Base-by-base conservation (phyloP, 345 rosid species). In the Iberis pinnata region DNA sequence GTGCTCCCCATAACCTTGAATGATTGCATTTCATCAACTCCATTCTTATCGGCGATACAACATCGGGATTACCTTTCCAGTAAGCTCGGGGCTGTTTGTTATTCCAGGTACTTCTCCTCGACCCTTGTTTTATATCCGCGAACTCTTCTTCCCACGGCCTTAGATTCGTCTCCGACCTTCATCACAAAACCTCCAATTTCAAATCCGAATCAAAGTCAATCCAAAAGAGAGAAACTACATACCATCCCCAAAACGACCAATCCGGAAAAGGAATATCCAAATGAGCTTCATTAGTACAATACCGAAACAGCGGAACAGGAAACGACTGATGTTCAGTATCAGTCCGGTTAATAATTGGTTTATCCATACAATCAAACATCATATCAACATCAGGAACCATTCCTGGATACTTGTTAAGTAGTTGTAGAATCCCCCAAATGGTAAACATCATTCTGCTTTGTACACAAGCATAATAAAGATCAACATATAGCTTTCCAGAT, bases 221-320 rank as follows among this genome's bases (percentile, higher is more conserved):
- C n/a, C n/a, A n/a, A n/a, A n/a, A n/a, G n/a, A n/a, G n/a, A 44
- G 6, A 22, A 32, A 9, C 37, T 18, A 43, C 15, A 27, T 83
- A 89, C 97, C 96, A 87, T 3, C 98, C 96, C 98, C 98, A 90
- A 60, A 90, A 90, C 15, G 92, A 84, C 96, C 96, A 90, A 71
- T 87, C 96, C 9, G 96, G 98, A 59, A 90, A 87, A 14, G 96
- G 95, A 60, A 90, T 87, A 61, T 90, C 98, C 45, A 82, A 79
- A 68, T 87, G 84, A 56, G 68, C 69, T 12, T 76, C 70, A 6
- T 81, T 87, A 6, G 98, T 82, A 59, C 96, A 84, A 57, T 87
- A 90, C 11, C 98, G 80, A 49, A 90, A 90, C 46, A 90, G 58
- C 0, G 96, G 96, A 54, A 74, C 54, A 2, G 95, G 96, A 20